Evolutionary conservation across 2,329 filamentous ascomycete species (phyloP), one percentile per base, ranked within the genome.

Genomic region (Penicillium sp.): DNA sequence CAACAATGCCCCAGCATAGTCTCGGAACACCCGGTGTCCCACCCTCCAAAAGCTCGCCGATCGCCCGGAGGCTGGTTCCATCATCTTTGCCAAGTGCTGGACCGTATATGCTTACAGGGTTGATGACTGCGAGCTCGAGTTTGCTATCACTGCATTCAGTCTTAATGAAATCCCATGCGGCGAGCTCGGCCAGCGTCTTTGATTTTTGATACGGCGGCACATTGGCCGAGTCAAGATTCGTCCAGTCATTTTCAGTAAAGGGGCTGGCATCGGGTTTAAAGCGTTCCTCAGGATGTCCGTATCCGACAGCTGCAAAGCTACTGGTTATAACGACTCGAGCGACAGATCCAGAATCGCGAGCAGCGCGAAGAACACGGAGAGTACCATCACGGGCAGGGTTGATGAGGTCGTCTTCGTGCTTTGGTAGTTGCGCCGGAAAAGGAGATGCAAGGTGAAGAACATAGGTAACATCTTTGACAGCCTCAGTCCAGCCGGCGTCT

Each of bases 161-260:
- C 20, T 62, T 55, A 14, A 70, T 64, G 45, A 62, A 72, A 8
- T 71, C 65, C 70, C 70, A 72, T 3, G 70, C 70, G 1, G 69
- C 64, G 6, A 52, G 54, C 59, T 72, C 70, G 1, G 69, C 70
- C 26, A 73, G 49, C 0, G 66, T 71, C 60, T 73, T 73, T 58
- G 64, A 68, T 54, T 71, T 71, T 12, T 45, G 60, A 55, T 73
- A 72, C 1, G 70, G 60, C 1, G 55, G 48, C 2, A 69, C 60
- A 2, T 30, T 30, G 20, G 18, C 51, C 6, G 51, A 56, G 30
- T 62, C 59, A 20, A 63, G 38, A 38, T 64, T 45, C 5, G 67
- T 64, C 70, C 69, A 72, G 46, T 67, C 62, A 24, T 66, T 60
- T 56, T 73, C 70, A 3, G 66, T 69, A 48, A 66, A 71, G 2